Evolutionary conservation across 2,329 filamentous ascomycete genomes (phyloP), one percentile per base, ranked within the genome.

Genomic region (Clonostachys rhizophaga): DNA sequence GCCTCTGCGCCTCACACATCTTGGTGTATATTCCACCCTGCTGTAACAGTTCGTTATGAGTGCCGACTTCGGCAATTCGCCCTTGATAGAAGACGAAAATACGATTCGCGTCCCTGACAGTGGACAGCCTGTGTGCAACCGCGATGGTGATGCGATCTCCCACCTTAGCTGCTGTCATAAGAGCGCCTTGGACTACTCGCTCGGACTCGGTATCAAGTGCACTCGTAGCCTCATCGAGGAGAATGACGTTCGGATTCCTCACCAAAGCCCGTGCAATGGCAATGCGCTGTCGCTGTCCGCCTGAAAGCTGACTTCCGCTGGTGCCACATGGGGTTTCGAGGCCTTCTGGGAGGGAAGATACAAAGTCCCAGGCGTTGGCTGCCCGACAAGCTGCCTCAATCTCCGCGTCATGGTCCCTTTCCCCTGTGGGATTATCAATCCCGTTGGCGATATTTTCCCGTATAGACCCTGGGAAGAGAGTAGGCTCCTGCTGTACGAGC

Each of bases 261-360:
- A 96, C 89, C 48, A 96, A 81, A 36, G 91, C 91, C 58, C 91
- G 79, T 8, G 92, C 91, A 65, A 97, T 96, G 12, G 92, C 91
- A 60, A 97, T 95, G 56, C 94, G 89, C 68, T 97, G 94, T 67
- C 96, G 96, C 68, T 99, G 94, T 35, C 94, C 94, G 63, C 94
- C 94, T 47, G 89, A 95, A 8, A 99, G 76, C 46, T 96, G 71
- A 62, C 96, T 95, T 10, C 94, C 94, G 52, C 92, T 85, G 66
- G 96, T 91, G 48, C 94, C 94, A n/a, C 97, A 92, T 54, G 95
- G 85, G 0, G 94, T 97, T 54, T 96, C 81, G 58, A 97, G 97
- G 3, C 88, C 87, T 55, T 97, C 88, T 0, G 92, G 91, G 2
- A 97, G 78, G 13, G 76, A 69, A 8, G 74, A 80, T 53, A 99